Evolutionary conservation across 2,329 filamentous ascomycete species (phyloP).

Genomic region (Sclerotinia subarctica): DNA sequence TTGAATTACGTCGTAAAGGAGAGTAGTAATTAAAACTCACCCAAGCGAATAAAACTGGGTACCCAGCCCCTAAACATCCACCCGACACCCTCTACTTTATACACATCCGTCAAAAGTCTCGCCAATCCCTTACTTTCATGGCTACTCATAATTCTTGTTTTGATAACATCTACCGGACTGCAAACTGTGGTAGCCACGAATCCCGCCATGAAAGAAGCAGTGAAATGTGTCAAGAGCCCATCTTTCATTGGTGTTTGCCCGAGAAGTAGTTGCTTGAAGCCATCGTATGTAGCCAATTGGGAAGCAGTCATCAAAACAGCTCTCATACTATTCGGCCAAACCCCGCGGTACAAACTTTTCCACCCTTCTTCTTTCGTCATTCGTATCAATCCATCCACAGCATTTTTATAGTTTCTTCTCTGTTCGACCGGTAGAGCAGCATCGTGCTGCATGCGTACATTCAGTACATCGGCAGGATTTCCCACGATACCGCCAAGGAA

Average conservation of each 20-base stretch:
- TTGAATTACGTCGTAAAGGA: not conserved
- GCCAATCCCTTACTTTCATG: slow-evolving; percentile 53
- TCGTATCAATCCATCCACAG: slow-evolving; percentile 77
- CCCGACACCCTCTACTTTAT: slow-evolving; percentile 64
- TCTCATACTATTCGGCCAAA: slow-evolving; percentile 76
- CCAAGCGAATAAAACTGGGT: slow-evolving; percentile 64
- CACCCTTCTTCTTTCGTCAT: slow-evolving; percentile 86
- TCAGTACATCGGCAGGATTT: slow-evolving; percentile 93
- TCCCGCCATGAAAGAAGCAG: slow-evolving; percentile 72
- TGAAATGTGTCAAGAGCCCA: slow-evolving; percentile 73
- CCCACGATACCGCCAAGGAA: slow-evolving; percentile 86
- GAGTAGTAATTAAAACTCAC: not conserved
- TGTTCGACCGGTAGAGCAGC: slow-evolving; percentile 69
- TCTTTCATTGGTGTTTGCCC: slow-evolving; percentile 63
- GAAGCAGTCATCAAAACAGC: slow-evolving; percentile 85
- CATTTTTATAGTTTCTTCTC: slow-evolving; percentile 85
- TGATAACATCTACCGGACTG: slow-evolving; percentile 83
- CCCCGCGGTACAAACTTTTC: slow-evolving; percentile 74
- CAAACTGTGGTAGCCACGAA: slow-evolving; percentile 83
- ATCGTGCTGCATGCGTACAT: slow-evolving; percentile 97
- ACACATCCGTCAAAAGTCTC: slow-evolving; percentile 63
- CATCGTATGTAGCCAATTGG: slow-evolving; percentile 81
- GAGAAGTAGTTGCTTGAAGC: slow-evolving; percentile 70
- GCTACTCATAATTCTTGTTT: slow-evolving; percentile 81
- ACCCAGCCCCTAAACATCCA: slow-evolving; percentile 94